Evolutionary conservation across 192 early-diverging fungal species (phyloP).

Genomic region (Backusella liffmaniae): DNA sequence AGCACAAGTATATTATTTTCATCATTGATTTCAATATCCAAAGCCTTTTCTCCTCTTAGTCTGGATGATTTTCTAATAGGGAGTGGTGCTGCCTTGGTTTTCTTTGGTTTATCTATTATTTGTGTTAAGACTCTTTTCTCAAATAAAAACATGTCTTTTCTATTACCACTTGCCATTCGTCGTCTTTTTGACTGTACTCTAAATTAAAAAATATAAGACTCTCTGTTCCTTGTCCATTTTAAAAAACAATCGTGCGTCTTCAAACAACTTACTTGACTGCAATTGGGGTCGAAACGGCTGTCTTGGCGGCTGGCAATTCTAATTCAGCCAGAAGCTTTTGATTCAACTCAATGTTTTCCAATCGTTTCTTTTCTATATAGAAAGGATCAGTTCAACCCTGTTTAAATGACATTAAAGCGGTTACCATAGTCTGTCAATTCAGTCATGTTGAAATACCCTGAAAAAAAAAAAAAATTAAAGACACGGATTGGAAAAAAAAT

Average conservation of each 20-base stretch:
- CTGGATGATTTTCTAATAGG: slow-evolving; percentile 35
- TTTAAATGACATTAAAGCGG: no score
- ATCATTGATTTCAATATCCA: slow-evolving; percentile 24
- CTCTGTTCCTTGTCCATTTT: background rate
- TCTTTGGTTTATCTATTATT: background rate
- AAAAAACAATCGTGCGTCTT: background rate
- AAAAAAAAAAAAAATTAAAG: background rate
- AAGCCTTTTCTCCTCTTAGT: slow-evolving; percentile 35
- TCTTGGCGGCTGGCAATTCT: background rate
- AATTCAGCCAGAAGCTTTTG: background rate
- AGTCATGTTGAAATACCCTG: background rate
- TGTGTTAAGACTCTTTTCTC: background rate
- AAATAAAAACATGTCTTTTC: background rate
- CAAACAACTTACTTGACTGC: background rate
- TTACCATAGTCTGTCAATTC: background rate
- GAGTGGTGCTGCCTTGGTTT: background rate
- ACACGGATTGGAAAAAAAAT: background rate
- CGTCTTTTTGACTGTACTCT: background rate
- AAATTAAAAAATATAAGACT: background rate
- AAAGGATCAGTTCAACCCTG: no score
- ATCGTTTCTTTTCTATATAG: background rate
- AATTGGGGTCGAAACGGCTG: background rate
- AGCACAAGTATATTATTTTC: slow-evolving; percentile 37
- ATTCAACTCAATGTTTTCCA: background rate
- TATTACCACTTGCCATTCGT: background rate